A percentile compares a stretch with the other conserved stretches of the same genome.
Conservation (phyloP, 768 basidiomycete species). For the Amanita fuliginea region DNA sequence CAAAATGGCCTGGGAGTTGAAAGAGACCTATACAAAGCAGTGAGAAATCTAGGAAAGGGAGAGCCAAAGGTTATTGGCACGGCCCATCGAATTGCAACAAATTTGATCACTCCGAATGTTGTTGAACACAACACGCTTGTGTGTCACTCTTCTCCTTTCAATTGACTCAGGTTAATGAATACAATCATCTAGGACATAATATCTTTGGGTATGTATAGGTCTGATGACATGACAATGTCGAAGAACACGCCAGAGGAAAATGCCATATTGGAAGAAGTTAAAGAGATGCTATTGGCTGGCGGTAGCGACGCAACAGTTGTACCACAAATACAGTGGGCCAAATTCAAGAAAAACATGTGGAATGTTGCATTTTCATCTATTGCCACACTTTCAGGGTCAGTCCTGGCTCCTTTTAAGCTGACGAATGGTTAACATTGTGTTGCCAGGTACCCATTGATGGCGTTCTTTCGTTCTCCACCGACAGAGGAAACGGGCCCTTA, state of each 20-base stretch:
- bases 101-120: slow-evolving; percentile 31
- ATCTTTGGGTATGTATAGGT: slow-evolving; percentile 44
- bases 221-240: slow-evolving; percentile 26
- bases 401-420: background rate
- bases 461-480: slow-evolving; percentile 39
- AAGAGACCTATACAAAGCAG: slow-evolving; percentile 45
- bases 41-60: slow-evolving; percentile 27
- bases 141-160: slow-evolving; percentile 11
- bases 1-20: slow-evolving; percentile 73
- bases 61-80: slow-evolving; percentile 44
- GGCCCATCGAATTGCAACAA: slow-evolving; percentile 44
- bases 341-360: slow-evolving; percentile 58
- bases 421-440: background rate
- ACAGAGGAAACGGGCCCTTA: slow-evolving; percentile 23
- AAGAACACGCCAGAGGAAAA: slow-evolving; percentile 32
- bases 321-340: slow-evolving; percentile 50
- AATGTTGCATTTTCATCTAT: slow-evolving; percentile 45
- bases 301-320: slow-evolving; percentile 36
- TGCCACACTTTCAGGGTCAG: slow-evolving; percentile 34
- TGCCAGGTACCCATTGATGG: slow-evolving; percentile 31
- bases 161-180: background rate
- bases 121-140: slow-evolving; percentile 46
- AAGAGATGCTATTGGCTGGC: slow-evolving; percentile 31
- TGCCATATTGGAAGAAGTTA: slow-evolving; percentile 32
- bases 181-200: slow-evolving; percentile 31